phyloP scores from a whole-genome alignment of 345 rosid genomes.

The Erucastrum elatum region DNA sequence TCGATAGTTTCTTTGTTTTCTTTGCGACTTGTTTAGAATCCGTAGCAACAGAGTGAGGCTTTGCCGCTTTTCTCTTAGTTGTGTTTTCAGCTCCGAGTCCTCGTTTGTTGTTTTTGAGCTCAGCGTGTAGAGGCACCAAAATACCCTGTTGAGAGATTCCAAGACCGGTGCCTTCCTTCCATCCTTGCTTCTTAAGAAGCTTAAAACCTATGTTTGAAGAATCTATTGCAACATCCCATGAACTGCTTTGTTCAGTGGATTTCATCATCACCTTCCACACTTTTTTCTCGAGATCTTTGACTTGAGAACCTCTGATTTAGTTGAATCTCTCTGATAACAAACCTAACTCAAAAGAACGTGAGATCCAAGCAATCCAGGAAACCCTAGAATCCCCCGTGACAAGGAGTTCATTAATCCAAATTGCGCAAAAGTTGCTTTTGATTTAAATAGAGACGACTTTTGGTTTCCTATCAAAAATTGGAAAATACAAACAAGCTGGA shows the following conservation, averaged over 20 bases:
- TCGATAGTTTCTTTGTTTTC: constrained; percentile 57
- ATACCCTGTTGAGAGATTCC: constrained; percentile 90
- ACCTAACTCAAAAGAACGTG: not conserved
- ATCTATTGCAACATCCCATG: not conserved
- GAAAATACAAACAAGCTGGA: not conserved
- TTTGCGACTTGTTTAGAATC: constrained; percentile 39
- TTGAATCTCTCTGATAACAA: not conserved
- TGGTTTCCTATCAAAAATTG: not conserved
- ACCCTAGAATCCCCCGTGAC: not conserved
- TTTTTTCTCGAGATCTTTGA: too few relatives aligned
- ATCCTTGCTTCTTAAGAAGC: constrained; percentile 93
- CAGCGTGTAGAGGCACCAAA: constrained; percentile 62
- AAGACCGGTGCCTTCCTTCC: constrained; percentile 96
- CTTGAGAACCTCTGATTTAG: not conserved
- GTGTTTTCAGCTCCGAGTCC: constrained; percentile 67
- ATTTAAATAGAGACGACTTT: not conserved
- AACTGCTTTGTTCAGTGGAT: too few relatives aligned
- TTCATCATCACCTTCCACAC: not conserved
- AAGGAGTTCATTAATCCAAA: not conserved
- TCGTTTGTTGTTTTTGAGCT: constrained; percentile 63
- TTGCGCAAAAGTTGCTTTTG: not conserved
- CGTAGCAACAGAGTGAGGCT: constrained; percentile 7
- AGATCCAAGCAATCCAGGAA: not conserved
- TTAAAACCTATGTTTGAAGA: constrained; percentile 9
- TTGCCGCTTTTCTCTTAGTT: constrained; percentile 45